Base-by-base conservation (phyloP, 2,329 filamentous ascomycete species). In the Ceratocystis diversiconidia region DNA sequence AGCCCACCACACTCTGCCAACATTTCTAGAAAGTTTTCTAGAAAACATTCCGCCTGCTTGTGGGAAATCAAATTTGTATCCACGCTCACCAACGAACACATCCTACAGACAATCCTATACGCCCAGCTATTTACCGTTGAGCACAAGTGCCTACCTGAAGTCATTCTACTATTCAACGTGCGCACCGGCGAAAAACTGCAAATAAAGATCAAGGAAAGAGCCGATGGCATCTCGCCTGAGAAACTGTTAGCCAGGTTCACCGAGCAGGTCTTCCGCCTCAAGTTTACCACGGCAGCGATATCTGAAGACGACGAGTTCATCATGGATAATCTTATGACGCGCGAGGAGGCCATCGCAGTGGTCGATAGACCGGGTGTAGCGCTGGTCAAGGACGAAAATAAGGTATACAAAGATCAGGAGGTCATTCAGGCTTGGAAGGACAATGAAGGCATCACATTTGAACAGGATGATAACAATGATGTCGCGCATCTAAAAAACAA, bases 31-130 rank as follows among this genome's bases (percentile, higher is more conserved):
- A 30, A 17, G 1, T 22, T 55, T 8, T n/a, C 32, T 17, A 15
- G n/a, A n/a, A 30, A 17, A n/a, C 22, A 43, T 12, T 17, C 59
- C 17, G 55, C 69, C 17, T 55, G 67, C 12, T 61, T 73, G 28
- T 73, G 71, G 71, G 72, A 73, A 67, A 70, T 73, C 61, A 74
- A 74, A 46, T 73, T 73, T 65, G 71, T 72, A 4, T 68, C 68
- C 2, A 15, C 69, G 5, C 69, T 74, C 12, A 67, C 70, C 12
- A 68, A 69, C 8, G 68, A 71, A 50, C 69, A 74, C 17, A 61
- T 71, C 15, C 52, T 73, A 10, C 72, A 74, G 46, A 68, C 68
- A 10, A 71, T 69, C 22, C 62, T 66, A 5, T 73, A 73, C 68
- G 70, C 70, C 41, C 72, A 72, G 61, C 61, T 73, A 3, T 65